phyloP scores from a whole-genome alignment of 139 green algal species.

The Coelastrella sp. region DNA sequence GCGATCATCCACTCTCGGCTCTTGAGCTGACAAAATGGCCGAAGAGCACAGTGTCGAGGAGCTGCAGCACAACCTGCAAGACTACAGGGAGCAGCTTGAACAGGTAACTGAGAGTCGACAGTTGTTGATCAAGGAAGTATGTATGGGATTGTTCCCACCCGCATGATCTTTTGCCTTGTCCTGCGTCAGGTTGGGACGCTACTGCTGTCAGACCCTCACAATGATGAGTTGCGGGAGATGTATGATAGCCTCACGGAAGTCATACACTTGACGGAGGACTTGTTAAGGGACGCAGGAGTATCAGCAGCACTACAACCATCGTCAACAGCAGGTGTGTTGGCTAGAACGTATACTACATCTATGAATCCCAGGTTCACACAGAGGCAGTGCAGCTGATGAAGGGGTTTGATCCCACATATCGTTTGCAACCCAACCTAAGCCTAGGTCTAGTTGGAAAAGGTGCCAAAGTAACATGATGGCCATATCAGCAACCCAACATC shows the following conservation, averaged over 20 bases:
- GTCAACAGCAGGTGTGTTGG: conserved; percentile 20
- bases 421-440: no score
- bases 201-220: conserved; percentile 75
- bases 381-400: no score
- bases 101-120: no score
- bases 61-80: conserved; percentile 63
- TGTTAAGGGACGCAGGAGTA: conserved; percentile 66
- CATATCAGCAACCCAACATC: no score
- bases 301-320: conserved; percentile 12
- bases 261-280: conserved; percentile 81
- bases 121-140: no score
- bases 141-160: no score
- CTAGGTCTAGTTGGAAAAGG: no score
- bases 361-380: no score
- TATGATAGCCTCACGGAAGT: conserved; percentile 80
- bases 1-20: background rate
- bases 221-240: conserved; percentile 81
- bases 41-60: conserved; percentile 56
- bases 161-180: background rate
- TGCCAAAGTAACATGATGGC: no score
- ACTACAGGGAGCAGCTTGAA: conserved; percentile 70
- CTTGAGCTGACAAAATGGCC: conserved; percentile 11
- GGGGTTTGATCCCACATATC: no score
- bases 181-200: conserved; percentile 76
- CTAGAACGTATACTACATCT: background rate